Conservation (phyloP, 306 rosid species). For the Prinsepia uniflora region DNA sequence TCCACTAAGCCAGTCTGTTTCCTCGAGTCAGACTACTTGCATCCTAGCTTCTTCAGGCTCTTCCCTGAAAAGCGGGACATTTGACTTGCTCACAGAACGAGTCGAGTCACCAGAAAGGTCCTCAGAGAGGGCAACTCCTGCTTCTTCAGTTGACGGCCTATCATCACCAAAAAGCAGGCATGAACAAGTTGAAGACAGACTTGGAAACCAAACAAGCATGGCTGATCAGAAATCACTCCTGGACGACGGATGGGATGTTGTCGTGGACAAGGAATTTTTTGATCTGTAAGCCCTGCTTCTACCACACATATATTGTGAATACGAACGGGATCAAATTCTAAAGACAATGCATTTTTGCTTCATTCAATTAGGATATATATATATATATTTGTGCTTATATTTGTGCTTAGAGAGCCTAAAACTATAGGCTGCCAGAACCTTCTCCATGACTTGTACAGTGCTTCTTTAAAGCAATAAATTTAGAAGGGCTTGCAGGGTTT, state of each 20-base stretch:
- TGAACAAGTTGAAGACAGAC: background rate
- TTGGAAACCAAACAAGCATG: slow-evolving; percentile 26
- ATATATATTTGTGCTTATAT: too few relatives aligned
- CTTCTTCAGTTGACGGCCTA: slow-evolving; percentile 23
- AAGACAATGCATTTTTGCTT: slow-evolving; percentile 1
- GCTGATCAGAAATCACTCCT: slow-evolving; percentile 40
- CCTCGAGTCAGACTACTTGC: slow-evolving; percentile 85
- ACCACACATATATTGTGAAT: slow-evolving; percentile 21
- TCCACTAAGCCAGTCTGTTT: slow-evolving; percentile 79
- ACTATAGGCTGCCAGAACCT: background rate
- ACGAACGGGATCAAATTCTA: slow-evolving; percentile 16
- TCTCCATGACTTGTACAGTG: background rate
- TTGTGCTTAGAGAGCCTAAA: too few relatives aligned
- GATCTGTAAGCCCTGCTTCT: background rate
- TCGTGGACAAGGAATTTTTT: slow-evolving; percentile 33
- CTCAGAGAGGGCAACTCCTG: slow-evolving; percentile 24
- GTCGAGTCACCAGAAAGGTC: slow-evolving; percentile 25
- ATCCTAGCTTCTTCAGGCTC: slow-evolving; percentile 55
- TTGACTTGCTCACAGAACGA: slow-evolving; percentile 30
- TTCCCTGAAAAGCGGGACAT: slow-evolving; percentile 30
- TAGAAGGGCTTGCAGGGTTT: too few relatives aligned
- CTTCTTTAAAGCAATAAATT: background rate
- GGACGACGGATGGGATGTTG: slow-evolving; percentile 76
- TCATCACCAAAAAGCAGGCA: slow-evolving; percentile 4
- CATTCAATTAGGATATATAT: background rate